Conservation (phyloP, 257 asterid species). For the Perilla frutescens region DNA sequence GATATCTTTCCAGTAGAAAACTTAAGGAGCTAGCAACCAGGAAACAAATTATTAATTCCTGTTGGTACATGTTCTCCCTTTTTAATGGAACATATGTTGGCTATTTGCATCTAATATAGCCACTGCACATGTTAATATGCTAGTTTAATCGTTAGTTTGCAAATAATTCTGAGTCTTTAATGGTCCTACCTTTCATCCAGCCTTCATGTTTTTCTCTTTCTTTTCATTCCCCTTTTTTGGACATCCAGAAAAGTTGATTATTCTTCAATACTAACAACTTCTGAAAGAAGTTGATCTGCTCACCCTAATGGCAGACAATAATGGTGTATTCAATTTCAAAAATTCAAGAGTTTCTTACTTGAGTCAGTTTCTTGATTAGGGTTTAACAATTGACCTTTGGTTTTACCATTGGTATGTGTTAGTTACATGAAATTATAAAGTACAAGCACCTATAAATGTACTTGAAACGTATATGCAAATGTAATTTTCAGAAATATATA, state of each 20-base stretch:
- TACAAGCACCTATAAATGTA: not conserved
- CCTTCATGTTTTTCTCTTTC: not conserved
- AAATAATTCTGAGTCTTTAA: slow-evolving; percentile 4
- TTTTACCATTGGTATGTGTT: too few relatives aligned
- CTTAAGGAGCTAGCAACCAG: not conserved
- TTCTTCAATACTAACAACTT: not conserved
- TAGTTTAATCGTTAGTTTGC: not conserved
- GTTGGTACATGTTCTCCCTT: not conserved
- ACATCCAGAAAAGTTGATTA: slow-evolving; percentile 16
- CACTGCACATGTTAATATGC: too few relatives aligned
- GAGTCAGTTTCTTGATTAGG: slow-evolving; percentile 18
- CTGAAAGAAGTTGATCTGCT: not conserved
- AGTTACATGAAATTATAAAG: too few relatives aligned
- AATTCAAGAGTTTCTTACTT: not conserved
- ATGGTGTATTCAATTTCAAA: not conserved
- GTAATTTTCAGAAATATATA: not conserved
- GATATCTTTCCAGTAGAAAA: slow-evolving; percentile 20
- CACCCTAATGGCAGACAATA: not conserved
- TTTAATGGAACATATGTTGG: slow-evolving; percentile 2
- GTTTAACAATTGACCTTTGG: not conserved
- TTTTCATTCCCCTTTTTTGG: slow-evolving; percentile 18
- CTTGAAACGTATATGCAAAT: too few relatives aligned
- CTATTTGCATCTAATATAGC: slow-evolving; percentile 24
- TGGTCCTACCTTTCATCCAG: not conserved
- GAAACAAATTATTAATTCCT: not conserved